These are phyloP conservation scores for Isochrysis galbana DNA, from an alignment of 78 protist species.

Conservation along the genomic window DNA sequence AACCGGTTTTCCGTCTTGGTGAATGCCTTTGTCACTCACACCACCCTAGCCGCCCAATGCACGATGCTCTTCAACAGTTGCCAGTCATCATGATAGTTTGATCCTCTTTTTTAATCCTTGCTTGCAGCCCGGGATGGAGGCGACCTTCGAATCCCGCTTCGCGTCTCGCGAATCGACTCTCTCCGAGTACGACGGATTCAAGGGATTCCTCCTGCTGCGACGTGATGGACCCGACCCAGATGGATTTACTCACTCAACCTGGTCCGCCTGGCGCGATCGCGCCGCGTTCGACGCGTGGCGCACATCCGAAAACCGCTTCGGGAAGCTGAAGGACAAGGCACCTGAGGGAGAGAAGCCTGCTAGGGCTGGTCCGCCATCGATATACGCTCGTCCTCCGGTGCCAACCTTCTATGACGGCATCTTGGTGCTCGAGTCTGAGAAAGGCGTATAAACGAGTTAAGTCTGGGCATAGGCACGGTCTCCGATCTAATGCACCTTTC, in stretches of 20 bases:
- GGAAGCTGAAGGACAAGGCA: not conserved
- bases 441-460: no score
- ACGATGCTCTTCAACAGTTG: no score
- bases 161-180: not conserved
- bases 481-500: no score
- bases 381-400: not conserved
- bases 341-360: no score
- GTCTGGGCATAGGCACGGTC: no score
- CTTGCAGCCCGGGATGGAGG: not conserved
- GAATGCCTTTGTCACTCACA: no score
- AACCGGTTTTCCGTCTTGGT: not conserved
- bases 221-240: not conserved
- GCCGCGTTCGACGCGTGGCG: not conserved
- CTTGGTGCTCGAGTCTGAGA: not conserved
- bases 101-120: no score
- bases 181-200: not conserved
- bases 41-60: no score
- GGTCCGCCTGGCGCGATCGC: not conserved
- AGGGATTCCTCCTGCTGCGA: not conserved
- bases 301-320: not conserved
- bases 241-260: not conserved
- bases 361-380: not conserved
- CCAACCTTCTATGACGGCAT: not conserved
- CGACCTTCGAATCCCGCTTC: not conserved
- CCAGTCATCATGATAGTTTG: no score